These are phyloP conservation scores for Myxozyma geophila DNA, from an alignment of 805 yeast genomes.

Conservation along the genomic window DNA sequence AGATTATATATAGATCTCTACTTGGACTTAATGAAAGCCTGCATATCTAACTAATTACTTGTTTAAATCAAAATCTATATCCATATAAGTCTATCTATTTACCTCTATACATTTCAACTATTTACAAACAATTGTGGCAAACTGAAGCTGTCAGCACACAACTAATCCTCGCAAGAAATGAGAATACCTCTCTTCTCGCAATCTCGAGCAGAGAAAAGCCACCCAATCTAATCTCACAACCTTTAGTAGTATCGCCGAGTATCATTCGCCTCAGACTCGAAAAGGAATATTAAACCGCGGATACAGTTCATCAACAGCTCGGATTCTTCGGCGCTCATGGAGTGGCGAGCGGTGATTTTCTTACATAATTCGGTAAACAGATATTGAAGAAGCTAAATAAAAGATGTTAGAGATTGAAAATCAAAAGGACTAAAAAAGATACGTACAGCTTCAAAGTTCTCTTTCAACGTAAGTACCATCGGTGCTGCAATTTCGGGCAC, in stretches of 20 bases:
- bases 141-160: no score
- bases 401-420: not conserved
- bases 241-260: not conserved
- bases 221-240: not conserved
- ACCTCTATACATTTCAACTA: no score
- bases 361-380: constrained; percentile 5
- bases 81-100: no score
- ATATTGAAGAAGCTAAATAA: constrained; percentile 1
- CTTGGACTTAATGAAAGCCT: no score
- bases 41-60: no score
- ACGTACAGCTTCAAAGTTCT: constrained; percentile 5
- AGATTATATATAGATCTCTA: no score
- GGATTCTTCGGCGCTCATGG: not conserved
- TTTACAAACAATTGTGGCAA: no score
- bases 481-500: constrained; percentile 1
- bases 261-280: constrained; percentile 14
- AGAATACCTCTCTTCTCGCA: not conserved
- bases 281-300: constrained; percentile 14
- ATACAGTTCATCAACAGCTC: constrained; percentile 2
- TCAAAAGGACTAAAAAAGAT: no score
- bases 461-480: not conserved
- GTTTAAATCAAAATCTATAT: no score
- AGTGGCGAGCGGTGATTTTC: not conserved
- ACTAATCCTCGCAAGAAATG: not conserved
- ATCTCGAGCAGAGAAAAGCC: not conserved